Base-by-base conservation (phyloP, 2,329 filamentous ascomycete genomes). In the Colletotrichum simmondsii region DNA sequence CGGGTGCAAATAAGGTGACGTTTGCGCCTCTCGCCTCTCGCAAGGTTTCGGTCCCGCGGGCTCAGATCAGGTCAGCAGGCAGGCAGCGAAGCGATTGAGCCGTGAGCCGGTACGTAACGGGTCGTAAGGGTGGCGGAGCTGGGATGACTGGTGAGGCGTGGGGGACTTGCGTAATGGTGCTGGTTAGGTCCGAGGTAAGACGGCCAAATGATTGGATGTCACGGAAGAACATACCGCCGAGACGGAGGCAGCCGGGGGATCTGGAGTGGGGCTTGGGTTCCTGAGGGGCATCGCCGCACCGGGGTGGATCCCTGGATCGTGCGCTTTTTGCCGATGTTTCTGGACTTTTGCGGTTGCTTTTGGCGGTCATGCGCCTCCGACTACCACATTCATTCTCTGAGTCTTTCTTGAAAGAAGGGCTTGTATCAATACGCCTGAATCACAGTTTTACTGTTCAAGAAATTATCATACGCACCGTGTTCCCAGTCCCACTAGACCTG, bases 81-180 rank as follows among this genome's bases (percentile, higher is more conserved):
- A 72, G 70, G 69, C 65, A 72, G 53, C 69, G 65, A 69, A 66
- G 60, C 52, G 22, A 54, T 59, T 69, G 68, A 49, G 64, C 12
- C 37, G 59, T 16, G 42, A 22, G 42, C 19, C 7, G 42, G 42
- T 49, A 49, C 42, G 42, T 49, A 49, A 49, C 42, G 19, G 42
- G 19, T 49, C 16, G 42, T n/a, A 49, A 1, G 42, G 42, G 67
- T 70, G 66, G 70, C 70, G 70, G 46, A 72, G 70, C 69, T 63
- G 52, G 56, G 57, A 24, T 11, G 26, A 3, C 6, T 1, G 5
- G 58, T 24, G 58, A 46, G 68, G 63, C 54, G 56, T 61, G 63
- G 54, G 61, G 56, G 65, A 19, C 58, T 72, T 72, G 70, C 65
- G 70, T 72, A 72, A 69, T 72, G 24, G 58, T 62, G 24, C 26